These are phyloP conservation scores for Exserohilum turcica DNA, from an alignment of 2,329 filamentous ascomycete genomes.

Conservation along the genomic window DNA sequence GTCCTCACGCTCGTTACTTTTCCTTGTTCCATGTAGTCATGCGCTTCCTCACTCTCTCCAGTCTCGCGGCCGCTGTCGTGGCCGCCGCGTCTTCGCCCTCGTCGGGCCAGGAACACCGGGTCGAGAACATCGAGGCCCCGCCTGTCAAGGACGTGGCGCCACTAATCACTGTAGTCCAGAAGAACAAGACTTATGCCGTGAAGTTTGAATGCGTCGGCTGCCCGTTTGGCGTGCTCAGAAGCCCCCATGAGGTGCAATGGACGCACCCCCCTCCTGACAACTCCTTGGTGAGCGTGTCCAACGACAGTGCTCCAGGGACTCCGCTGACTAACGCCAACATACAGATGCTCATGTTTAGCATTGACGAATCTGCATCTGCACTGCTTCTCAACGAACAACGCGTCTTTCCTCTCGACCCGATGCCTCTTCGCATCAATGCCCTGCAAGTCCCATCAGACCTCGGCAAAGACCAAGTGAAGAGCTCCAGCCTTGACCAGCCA, in stretches of 20 bases:
- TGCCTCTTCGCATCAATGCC: slow-evolving; percentile 30
- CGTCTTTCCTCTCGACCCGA: slow-evolving; percentile 28
- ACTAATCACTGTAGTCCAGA: slow-evolving; percentile 23
- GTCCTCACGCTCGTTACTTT: slow-evolving; percentile 6
- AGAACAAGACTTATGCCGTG: slow-evolving; percentile 33
- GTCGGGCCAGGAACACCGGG: background rate
- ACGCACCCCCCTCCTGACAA: slow-evolving; percentile 27
- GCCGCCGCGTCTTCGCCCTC: slow-evolving; percentile 10
- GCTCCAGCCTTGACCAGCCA: slow-evolving; percentile 11
- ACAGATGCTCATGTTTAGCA: slow-evolving; percentile 35
- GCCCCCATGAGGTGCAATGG: slow-evolving; percentile 16
- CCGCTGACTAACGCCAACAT: background rate
- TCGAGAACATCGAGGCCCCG: background rate
- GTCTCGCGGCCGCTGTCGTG: slow-evolving; percentile 11
- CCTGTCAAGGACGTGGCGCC: slow-evolving; percentile 8
- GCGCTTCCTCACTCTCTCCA: slow-evolving; percentile 17
- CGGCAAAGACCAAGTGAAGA: slow-evolving; percentile 12
- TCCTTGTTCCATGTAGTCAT: slow-evolving; percentile 12
- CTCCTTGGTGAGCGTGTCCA: slow-evolving; percentile 30
- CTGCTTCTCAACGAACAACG: slow-evolving; percentile 31
- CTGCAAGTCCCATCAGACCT: slow-evolving; percentile 29
- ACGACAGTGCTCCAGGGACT: too few relatives aligned
- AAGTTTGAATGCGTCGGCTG: slow-evolving; percentile 38
- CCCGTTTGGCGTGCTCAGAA: slow-evolving; percentile 26
- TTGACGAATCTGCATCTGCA: slow-evolving; percentile 13